These are phyloP conservation scores for Umbelopsis sp. DNA, from an alignment of 192 early-diverging fungal genomes.

Conservation along the genomic window DNA sequence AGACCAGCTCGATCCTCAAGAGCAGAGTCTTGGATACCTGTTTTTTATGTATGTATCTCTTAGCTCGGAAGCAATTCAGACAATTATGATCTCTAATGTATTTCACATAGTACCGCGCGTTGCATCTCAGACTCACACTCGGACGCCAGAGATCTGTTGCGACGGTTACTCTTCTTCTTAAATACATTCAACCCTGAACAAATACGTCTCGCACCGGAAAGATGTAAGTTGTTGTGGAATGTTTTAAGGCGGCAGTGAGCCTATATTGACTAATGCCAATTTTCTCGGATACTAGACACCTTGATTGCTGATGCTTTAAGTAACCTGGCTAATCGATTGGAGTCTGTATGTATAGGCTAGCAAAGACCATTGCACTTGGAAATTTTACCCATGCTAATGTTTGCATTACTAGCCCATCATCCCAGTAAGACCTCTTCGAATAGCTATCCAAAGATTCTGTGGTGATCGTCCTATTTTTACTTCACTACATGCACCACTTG, in stretches of 20 bases:
- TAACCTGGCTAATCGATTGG: slow-evolving; percentile 34
- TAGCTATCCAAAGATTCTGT: slow-evolving; percentile 40
- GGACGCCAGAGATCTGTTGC: slow-evolving; percentile 38
- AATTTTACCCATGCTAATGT: neutral
- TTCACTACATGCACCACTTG: slow-evolving; percentile 45
- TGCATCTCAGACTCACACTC: slow-evolving; percentile 38
- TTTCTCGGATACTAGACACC: slow-evolving; percentile 28
- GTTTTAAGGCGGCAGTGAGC: neutral
- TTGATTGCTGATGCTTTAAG: slow-evolving; percentile 43
- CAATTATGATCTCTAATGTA: neutral
- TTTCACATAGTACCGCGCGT: slow-evolving; percentile 32
- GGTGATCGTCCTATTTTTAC: slow-evolving; percentile 38
- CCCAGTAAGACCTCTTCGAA: slow-evolving; percentile 36
- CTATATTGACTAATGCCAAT: neutral
- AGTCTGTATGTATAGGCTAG: slow-evolving; percentile 28
- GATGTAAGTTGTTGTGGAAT: slow-evolving; percentile 29
- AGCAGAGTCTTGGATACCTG: slow-evolving; percentile 47
- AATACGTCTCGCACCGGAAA: slow-evolving; percentile 35
- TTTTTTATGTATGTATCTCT: slow-evolving; percentile 49
- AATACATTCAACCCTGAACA: slow-evolving; percentile 40
- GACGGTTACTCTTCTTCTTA: slow-evolving; percentile 44
- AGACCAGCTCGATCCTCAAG: slow-evolving; percentile 37
- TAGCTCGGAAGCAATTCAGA: neutral
- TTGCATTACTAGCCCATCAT: slow-evolving; percentile 39
- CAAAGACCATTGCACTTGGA: neutral